These are phyloP conservation scores for Amanita rimosa DNA, from an alignment of 768 basidiomycete species.

Conservation along the genomic window DNA sequence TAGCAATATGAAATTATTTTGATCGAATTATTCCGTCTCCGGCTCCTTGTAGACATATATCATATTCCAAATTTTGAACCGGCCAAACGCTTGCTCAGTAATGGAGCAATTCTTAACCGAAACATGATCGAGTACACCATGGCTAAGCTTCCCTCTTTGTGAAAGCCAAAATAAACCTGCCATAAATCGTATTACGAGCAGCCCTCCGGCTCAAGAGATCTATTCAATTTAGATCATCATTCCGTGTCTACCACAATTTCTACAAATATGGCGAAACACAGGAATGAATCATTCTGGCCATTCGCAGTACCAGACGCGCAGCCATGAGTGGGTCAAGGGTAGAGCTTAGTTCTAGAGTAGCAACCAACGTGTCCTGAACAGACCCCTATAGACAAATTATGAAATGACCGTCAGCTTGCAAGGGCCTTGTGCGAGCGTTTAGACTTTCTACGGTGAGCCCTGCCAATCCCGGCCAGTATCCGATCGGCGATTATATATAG, in stretches of 20 bases:
- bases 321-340: too few relatives aligned
- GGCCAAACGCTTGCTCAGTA: neutral
- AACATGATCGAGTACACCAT: slow-evolving; percentile 36
- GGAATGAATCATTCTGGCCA: too few relatives aligned
- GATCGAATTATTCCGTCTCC: slow-evolving; percentile 2
- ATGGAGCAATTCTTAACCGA: slow-evolving; percentile 16
- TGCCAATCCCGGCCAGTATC: neutral
- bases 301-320: too few relatives aligned
- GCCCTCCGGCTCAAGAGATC: neutral
- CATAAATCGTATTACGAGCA: too few relatives aligned
- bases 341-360: too few relatives aligned
- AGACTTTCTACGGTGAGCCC: neutral
- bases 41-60: neutral
- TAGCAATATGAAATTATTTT: slow-evolving; percentile 6
- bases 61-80: neutral
- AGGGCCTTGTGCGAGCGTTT: neutral
- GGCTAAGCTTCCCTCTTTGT: too few relatives aligned
- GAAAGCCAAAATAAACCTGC: too few relatives aligned
- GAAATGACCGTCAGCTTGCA: too few relatives aligned
- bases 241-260: neutral
- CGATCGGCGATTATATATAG: neutral
- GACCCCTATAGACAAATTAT: too few relatives aligned
- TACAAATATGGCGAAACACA: too few relatives aligned
- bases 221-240: slow-evolving; percentile 1
- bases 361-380: too few relatives aligned